Base-by-base conservation (phyloP, 2,329 filamentous ascomycete species). In the Immersiporthe knoxdaviesiana region DNA sequence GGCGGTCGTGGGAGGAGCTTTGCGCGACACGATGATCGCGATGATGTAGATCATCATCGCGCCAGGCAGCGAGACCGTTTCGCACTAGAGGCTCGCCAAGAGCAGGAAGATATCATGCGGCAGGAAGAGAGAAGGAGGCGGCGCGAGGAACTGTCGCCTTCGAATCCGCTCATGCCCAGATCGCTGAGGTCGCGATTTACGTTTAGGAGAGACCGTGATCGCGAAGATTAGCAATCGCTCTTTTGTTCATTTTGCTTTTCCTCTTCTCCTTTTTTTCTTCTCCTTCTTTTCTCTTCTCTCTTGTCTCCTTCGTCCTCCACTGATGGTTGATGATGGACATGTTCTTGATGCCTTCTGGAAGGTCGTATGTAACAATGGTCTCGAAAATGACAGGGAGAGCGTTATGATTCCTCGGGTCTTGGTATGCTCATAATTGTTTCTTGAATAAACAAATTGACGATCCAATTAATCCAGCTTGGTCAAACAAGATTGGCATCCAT, bases 101-200 rank as follows among this genome's bases (percentile, higher is more conserved):
- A 69, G 27, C 67, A 69, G 27, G 67, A 71, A 30, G 24, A 50
- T 1, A 65, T 65, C 35, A 59, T 69, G 41, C 44, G 39, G 18
- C 52, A 24, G 12, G 37, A 62, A 18, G 59, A 21, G 16, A 52
- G 5, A 44, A 65, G 24, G 56, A 70, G 50, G 47, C 52, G 59
- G 50, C 56, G 6, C 27, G 47, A 11, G 4, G 61, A 63, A 27
- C 44, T 41, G 2, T 39, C 52, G 10, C 44, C 63, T 8, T 27
- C 47, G 11, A 30, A 62, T 16, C 63, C 63, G 2, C 64, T 69
- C 39, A 16, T 35, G 18, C 50, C 54, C 24, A 35, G 56, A 2
- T 21, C 59, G 30, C n/a, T 44, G 14, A 16, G 11, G 14, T 24
- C 59, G 39, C 59, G 35, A 62, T 62, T 62, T 37, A 37, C 11